These are phyloP conservation scores for Neurospora sp. DNA, from an alignment of 2,329 filamentous ascomycete genomes.

Conservation along the genomic window DNA sequence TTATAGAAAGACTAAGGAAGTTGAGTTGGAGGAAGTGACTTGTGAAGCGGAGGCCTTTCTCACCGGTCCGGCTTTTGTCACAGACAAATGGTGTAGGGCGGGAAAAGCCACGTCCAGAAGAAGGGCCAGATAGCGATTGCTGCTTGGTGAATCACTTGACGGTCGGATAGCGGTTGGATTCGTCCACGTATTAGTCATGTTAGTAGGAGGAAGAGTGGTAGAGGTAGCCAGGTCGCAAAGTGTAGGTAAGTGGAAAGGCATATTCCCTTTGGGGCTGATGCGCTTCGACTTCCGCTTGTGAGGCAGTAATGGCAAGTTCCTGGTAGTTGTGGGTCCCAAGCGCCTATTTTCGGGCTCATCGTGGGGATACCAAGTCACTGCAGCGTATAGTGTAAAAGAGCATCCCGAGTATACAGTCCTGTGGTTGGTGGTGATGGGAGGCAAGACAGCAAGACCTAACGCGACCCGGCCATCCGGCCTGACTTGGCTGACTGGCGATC, in stretches of 20 bases:
- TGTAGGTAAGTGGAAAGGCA: not conserved
- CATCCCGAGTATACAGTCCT: not conserved
- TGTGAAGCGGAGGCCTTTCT: not conserved
- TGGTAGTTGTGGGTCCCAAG: not conserved
- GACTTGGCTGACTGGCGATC: not conserved
- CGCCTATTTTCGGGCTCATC: not conserved
- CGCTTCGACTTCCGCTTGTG: not conserved
- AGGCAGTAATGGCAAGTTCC: not conserved
- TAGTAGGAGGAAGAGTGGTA: not conserved
- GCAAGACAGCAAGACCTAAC: constrained; percentile 1
- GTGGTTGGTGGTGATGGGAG: constrained; percentile 2
- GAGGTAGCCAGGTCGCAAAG: not conserved
- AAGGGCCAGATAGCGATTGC: not conserved
- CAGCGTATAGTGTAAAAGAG: not conserved
- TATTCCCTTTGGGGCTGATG: not conserved
- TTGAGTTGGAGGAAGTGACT: not conserved
- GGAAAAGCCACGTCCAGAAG: not conserved
- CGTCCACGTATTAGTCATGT: not conserved
- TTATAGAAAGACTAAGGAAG: not conserved
- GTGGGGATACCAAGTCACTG: not conserved
- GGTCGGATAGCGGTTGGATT: not conserved
- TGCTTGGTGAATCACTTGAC: not conserved
- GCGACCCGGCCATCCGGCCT: not conserved
- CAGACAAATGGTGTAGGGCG: not conserved
- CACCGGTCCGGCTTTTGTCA: not conserved